Evolutionary conservation across 2,329 filamentous ascomycete species (phyloP).

Genomic region (Neonectria sp.): DNA sequence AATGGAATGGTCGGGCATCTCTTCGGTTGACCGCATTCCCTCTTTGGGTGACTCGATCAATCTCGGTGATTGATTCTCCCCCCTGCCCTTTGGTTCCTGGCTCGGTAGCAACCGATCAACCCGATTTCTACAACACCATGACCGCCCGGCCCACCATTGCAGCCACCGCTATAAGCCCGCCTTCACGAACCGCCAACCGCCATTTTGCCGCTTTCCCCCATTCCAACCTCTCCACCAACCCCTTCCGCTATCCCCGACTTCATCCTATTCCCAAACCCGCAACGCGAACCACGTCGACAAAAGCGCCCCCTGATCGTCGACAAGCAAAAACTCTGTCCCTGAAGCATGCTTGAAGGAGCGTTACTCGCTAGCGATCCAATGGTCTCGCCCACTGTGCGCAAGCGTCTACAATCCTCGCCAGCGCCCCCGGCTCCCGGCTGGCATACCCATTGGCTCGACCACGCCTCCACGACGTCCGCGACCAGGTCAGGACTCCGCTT

Average conservation of each 20-base stretch:
- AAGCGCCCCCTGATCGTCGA: constrained; percentile 6
- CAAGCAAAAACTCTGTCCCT: constrained; percentile 17
- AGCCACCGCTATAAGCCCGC: constrained; percentile 18
- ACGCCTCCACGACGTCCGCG: constrained; percentile 23
- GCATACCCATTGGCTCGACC: constrained; percentile 46
- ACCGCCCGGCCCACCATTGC: neutral
- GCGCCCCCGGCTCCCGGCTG: constrained; percentile 41
- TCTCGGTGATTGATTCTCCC: neutral
- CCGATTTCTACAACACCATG: constrained; percentile 22
- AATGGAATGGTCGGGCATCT: neutral
- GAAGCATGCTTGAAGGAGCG: constrained; percentile 1
- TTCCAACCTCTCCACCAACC: constrained; percentile 14
- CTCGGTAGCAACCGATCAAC: constrained; percentile 46
- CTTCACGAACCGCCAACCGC: constrained; percentile 24
- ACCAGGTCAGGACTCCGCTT: constrained; percentile 30
- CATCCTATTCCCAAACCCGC: neutral
- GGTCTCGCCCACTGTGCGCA: constrained; percentile 37
- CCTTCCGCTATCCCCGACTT: constrained; percentile 1
- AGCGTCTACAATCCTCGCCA: constrained; percentile 39
- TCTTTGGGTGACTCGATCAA: neutral
- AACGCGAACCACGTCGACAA: constrained; percentile 13
- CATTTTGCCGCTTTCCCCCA: neutral
- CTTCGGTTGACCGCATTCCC: neutral
- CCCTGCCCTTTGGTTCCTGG: constrained; percentile 13
- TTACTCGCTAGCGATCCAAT: constrained; percentile 41